These are phyloP conservation scores for Mayamaea pseudoterrestris DNA, from an alignment of 108 stramenopile species.

Conservation along the genomic window DNA sequence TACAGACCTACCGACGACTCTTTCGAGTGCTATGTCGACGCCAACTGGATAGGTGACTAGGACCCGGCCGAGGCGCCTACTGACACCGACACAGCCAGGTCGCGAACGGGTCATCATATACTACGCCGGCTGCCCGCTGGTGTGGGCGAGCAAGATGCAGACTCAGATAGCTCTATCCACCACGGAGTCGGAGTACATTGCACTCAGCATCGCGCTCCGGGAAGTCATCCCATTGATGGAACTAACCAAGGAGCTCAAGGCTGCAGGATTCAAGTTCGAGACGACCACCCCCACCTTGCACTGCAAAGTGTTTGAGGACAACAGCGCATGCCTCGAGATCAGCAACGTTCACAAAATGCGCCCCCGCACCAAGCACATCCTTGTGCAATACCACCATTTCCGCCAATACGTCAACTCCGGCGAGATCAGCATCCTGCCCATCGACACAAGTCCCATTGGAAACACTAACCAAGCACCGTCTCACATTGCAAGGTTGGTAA, in stretches of 20 bases:
- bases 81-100: conserved; percentile 5
- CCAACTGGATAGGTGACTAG: conserved; percentile 9
- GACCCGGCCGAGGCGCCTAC: neutral
- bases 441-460: too few species aligned
- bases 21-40: conserved; percentile 32
- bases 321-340: conserved; percentile 8
- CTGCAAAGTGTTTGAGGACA: conserved; percentile 14
- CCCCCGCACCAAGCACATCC: conserved; percentile 10
- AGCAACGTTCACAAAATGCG: conserved; percentile 1
- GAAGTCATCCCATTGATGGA: conserved; percentile 19
- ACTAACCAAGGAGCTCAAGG: conserved; percentile 14
- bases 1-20: conserved; percentile 6
- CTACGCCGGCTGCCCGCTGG: conserved; percentile 8
- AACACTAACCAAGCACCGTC: too few species aligned
- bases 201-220: conserved; percentile 9
- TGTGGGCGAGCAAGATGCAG: conserved; percentile 11
- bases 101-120: conserved; percentile 5
- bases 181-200: conserved; percentile 23
- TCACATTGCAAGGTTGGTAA: too few species aligned
- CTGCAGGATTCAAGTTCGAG: neutral
- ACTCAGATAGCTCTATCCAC: conserved; percentile 9
- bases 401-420: neutral
- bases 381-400: conserved; percentile 9
- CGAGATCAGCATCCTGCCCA: conserved; percentile 12
- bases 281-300: conserved; percentile 1